A percentile compares a stretch with the other conserved stretches of the same genome.
phyloP scores from a whole-genome alignment of 176 grass and related monocot genomes.

The Cocos nucifera region DNA sequence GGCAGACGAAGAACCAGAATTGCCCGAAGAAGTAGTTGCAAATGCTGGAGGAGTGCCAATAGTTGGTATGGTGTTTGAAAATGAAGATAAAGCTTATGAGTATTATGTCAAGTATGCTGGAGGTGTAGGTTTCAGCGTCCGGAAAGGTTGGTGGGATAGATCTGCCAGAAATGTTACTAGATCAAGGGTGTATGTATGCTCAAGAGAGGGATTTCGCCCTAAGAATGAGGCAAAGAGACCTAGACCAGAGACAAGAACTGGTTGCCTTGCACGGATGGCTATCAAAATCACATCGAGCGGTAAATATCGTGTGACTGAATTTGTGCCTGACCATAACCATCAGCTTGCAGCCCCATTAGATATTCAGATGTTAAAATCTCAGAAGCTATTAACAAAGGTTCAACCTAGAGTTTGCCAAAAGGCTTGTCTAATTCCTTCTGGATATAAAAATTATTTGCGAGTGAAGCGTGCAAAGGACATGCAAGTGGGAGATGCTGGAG shows the following conservation, averaged over 20 bases:
- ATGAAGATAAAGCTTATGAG: conserved; percentile 74
- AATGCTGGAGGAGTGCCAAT: conserved; percentile 76
- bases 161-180: conserved; percentile 60
- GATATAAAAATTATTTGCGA: conserved; percentile 75
- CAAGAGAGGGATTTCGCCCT: conserved; percentile 67
- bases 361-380: conserved; percentile 73
- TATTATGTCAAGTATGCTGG: conserved; percentile 85
- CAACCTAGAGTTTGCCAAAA: conserved; percentile 39
- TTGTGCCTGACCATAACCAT: conserved; percentile 79
- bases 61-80: conserved; percentile 80
- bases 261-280: conserved; percentile 67
- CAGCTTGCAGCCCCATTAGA: conserved; percentile 84
- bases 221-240: conserved; percentile 67
- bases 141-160: conserved; percentile 84
- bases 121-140: conserved; percentile 71
- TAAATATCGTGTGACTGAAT: conserved; percentile 75
- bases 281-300: conserved; percentile 51
- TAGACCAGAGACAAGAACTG: conserved; percentile 56
- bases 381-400: conserved; percentile 38
- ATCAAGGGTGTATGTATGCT: conserved; percentile 79
- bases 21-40: conserved; percentile 55
- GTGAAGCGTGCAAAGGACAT: conserved; percentile 42
- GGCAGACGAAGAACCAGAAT: conserved; percentile 49
- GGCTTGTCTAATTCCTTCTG: conserved; percentile 51
- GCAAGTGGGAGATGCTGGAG: conserved; percentile 40